Evolutionary conservation across 768 basidiomycete species (phyloP).

Genomic region (Podaxis mareebaensis): DNA sequence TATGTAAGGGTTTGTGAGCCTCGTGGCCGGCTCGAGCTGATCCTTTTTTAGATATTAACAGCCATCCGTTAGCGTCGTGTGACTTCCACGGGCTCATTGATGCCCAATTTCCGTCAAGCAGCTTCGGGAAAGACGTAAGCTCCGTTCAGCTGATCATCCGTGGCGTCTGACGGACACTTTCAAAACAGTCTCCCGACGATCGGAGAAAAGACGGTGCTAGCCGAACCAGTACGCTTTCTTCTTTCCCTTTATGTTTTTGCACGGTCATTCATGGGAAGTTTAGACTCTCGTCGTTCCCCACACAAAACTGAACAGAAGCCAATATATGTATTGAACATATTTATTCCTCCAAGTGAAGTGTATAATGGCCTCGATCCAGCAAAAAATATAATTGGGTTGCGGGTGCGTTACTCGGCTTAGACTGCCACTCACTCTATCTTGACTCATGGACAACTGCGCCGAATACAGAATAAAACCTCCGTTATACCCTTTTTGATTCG

Average conservation of each 20-base stretch:
- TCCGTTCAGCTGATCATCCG: slow-evolving; percentile 3
- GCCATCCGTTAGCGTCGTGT: slow-evolving; percentile 62
- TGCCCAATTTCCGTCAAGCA: slow-evolving; percentile 59
- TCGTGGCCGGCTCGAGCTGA: slow-evolving; percentile 10
- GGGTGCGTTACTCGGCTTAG: slow-evolving; percentile 40
- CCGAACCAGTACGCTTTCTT: slow-evolving; percentile 38
- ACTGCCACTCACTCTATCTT: slow-evolving; percentile 15
- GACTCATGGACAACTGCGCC: slow-evolving; percentile 10
- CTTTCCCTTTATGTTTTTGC: background rate
- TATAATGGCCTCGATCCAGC: slow-evolving; percentile 84
- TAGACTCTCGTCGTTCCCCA: slow-evolving; percentile 70
- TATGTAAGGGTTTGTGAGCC: slow-evolving; percentile 57
- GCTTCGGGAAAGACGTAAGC: slow-evolving; percentile 74
- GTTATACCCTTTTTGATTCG: slow-evolving; percentile 58
- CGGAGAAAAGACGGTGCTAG: slow-evolving; percentile 66
- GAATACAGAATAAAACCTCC: slow-evolving; percentile 54
- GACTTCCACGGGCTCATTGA: slow-evolving; percentile 76
- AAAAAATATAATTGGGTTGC: slow-evolving; percentile 66
- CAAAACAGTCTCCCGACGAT: slow-evolving; percentile 43
- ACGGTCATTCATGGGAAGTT: slow-evolving; percentile 19
- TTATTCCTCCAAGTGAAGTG: slow-evolving; percentile 61
- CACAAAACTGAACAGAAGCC: slow-evolving; percentile 78
- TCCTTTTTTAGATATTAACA: slow-evolving; percentile 67
- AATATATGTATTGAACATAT: slow-evolving; percentile 81
- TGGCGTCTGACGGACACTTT: background rate